phyloP scores from a whole-genome alignment of 305 asterid genomes.

The Fraxinus greggii region DNA sequence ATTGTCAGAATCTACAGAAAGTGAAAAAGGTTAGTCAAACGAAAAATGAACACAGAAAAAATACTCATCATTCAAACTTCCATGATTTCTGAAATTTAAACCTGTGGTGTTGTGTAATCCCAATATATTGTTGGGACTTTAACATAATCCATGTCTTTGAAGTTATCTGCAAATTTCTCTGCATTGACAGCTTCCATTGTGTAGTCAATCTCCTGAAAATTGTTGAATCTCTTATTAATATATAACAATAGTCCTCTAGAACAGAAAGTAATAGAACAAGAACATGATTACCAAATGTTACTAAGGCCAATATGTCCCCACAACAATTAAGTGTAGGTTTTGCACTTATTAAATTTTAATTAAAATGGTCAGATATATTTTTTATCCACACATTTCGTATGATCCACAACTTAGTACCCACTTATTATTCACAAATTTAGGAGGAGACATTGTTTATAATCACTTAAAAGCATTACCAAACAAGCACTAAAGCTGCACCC shows the following conservation, averaged over 20 bases:
- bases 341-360: neutral
- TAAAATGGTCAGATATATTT: neutral
- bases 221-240: neutral
- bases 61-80: conserved; percentile 16
- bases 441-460: neutral
- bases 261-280: neutral
- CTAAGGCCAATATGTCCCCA: neutral
- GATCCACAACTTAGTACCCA: neutral
- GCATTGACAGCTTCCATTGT: conserved; percentile 86
- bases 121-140: conserved; percentile 80
- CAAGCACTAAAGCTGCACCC: neutral
- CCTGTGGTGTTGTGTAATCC: conserved; percentile 97
- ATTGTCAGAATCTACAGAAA: conserved; percentile 61
- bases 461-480: neutral
- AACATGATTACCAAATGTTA: neutral
- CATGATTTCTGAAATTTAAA: conserved; percentile 25
- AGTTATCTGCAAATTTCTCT: conserved; percentile 69
- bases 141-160: conserved; percentile 73
- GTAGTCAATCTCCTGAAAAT: conserved; percentile 80
- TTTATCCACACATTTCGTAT: neutral
- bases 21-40: conserved; percentile 21
- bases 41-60: conserved; percentile 13
- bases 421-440: neutral
- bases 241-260: neutral
- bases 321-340: neutral